A percentile compares a stretch with the other conserved stretches of the same genome.
These are phyloP conservation scores for Stephanodiscus minutulus DNA, from an alignment of 108 stramenopile species.

Conservation along the genomic window DNA sequence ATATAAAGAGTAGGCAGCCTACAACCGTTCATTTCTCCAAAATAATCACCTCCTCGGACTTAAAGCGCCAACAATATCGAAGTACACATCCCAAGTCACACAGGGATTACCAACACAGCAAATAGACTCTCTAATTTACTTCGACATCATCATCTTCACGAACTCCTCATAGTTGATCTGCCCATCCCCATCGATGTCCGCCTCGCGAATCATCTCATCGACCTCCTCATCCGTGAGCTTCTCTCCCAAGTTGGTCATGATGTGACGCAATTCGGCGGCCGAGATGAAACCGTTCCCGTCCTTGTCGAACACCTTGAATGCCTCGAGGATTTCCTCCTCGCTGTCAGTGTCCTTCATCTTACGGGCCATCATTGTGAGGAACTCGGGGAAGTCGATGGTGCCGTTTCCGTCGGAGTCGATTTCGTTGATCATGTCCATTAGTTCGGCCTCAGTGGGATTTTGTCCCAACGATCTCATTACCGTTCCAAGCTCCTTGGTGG, in stretches of 20 bases:
- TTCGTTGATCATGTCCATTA: constrained; percentile 99
- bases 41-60: not conserved
- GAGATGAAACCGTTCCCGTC: constrained; percentile 99
- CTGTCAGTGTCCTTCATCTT: constrained; percentile 99
- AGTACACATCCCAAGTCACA: not conserved
- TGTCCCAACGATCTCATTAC: constrained; percentile 99
- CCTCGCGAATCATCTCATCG: constrained; percentile 99
- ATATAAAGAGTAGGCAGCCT: not conserved
- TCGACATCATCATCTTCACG: constrained; percentile 99
- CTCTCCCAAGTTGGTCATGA: constrained; percentile 99
- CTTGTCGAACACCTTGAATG: constrained; percentile 99
- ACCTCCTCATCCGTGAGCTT: constrained; percentile 99
- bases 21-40: not conserved
- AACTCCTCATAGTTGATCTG: constrained; percentile 99
- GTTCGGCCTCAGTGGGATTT: constrained; percentile 99
- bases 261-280: constrained; percentile 99
- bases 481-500: constrained; percentile 99
- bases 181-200: constrained; percentile 99
- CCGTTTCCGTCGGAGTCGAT: constrained; percentile 99
- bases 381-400: constrained; percentile 99
- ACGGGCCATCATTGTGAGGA: constrained; percentile 99
- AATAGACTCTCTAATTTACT: constrained; percentile 49
- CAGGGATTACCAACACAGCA: not conserved
- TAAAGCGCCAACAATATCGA: constrained; percentile 1
- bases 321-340: constrained; percentile 99